Evolutionary conservation across 2,329 filamentous ascomycete species (phyloP), one percentile per base, ranked within the genome.

Genomic region (Chaetomiaceae sp.): DNA sequence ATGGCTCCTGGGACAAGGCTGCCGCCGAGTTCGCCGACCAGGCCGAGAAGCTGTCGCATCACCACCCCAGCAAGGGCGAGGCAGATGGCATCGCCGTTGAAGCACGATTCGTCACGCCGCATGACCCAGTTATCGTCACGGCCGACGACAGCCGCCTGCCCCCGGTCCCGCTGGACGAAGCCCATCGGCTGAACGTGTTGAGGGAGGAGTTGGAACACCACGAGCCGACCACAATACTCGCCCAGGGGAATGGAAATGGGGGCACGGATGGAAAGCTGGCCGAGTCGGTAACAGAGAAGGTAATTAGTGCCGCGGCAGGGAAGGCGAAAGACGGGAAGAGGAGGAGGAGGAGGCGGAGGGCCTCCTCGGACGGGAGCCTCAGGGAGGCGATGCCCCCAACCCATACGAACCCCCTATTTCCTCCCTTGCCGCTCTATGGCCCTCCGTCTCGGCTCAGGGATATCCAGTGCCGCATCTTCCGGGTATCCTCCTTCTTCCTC

Each of bases 391-490:
- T 77, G 71, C 84, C 87, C 0, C 82, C 84, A 1, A 84, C 84
- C 7, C 79, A 82, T 59, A 91, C 88, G 2, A 85, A 91, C 61
- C 87, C 89, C 3, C 73, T 95, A 5, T 96, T 96, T 60, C 91
- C 91, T 6, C 88, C 89, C 2, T 70, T 96, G 8, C 91, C 91
- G 0, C 74, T 89, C 1, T 96, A 95, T 63, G 88, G 88, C 0
- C 86, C 89, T 0, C 84, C 90, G 0, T 85, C 87, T 0, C 47
- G 80, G 0, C 54, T 85, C n/a, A 78, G 84, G 44, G 76, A 82
- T 29, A 29, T 90, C 1, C 85, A 91, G 60, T 88, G 82, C 65
- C 68, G 77, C 27, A 72, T 78, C 15, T 87, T 94, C 56, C 79
- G 85, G 9, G 59, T 80, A 1, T 79, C 84, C 0, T 90, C 90